Percentiles rank a stretch among this genome's conserved stretches.
These are phyloP conservation scores for Colletotrichum sp. DNA, from an alignment of 2,329 filamentous ascomycete genomes.

Conservation along the genomic window DNA sequence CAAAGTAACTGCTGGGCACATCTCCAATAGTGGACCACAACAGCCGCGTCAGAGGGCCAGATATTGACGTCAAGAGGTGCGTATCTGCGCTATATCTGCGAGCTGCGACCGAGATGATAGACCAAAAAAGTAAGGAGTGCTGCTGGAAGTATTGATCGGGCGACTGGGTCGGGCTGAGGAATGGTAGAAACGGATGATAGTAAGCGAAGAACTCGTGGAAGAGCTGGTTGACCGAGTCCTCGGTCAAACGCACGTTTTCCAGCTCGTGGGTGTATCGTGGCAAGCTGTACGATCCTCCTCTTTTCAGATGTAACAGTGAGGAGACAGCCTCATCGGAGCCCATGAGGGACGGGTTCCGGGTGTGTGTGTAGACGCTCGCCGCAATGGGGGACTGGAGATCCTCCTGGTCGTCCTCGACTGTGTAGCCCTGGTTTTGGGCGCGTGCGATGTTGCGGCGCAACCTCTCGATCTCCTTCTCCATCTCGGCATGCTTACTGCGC, in stretches of 20 bases:
- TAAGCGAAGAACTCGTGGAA: slow-evolving; percentile 77
- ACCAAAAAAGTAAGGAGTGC: slow-evolving; percentile 85
- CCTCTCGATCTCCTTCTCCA: slow-evolving; percentile 81
- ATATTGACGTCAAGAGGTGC: slow-evolving; percentile 68
- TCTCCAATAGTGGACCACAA: slow-evolving; percentile 80
- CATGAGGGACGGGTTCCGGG: slow-evolving; percentile 67
- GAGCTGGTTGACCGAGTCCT: slow-evolving; percentile 65
- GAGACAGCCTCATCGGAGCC: slow-evolving; percentile 72
- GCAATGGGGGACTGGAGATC: slow-evolving; percentile 64
- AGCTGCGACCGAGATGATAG: slow-evolving; percentile 76
- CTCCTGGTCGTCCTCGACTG: slow-evolving; percentile 58
- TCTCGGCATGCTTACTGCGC: slow-evolving; percentile 81
- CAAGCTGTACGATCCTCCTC: slow-evolving; percentile 65
- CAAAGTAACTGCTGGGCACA: slow-evolving; percentile 78
- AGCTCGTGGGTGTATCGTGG: slow-evolving; percentile 64
- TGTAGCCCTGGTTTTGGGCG: slow-evolving; percentile 63
- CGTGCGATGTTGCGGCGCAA: slow-evolving; percentile 65
- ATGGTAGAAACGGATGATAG: slow-evolving; percentile 80
- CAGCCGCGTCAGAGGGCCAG: slow-evolving; percentile 70
- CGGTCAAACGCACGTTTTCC: slow-evolving; percentile 67
- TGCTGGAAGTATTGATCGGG: slow-evolving; percentile 79
- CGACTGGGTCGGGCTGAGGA: slow-evolving; percentile 68
- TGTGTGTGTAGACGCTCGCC: slow-evolving; percentile 62
- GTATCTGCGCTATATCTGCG: slow-evolving; percentile 70
- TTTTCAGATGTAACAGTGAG: slow-evolving; percentile 68